Evolutionary conservation across 805 yeast genomes (phyloP).

Genomic region (Priceomyces fermenticarens): DNA sequence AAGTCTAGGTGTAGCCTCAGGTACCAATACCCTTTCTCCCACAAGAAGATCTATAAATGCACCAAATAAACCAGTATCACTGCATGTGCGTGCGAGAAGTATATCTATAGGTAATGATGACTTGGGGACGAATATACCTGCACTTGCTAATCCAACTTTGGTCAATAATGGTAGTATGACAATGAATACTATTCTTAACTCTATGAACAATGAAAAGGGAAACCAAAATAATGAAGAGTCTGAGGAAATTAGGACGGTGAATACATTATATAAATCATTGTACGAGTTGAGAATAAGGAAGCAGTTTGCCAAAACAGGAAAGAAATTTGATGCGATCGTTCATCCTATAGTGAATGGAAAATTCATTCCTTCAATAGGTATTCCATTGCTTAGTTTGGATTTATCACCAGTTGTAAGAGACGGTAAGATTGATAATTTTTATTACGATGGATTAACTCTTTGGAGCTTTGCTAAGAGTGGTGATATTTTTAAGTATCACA

Average conservation of each 20-base stretch:
- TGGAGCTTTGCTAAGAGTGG: slow-evolving; percentile 42
- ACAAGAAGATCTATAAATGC: slow-evolving; percentile 5
- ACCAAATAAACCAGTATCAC: neutral
- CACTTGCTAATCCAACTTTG: slow-evolving; percentile 2
- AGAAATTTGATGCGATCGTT: slow-evolving; percentile 20
- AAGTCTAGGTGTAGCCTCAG: slow-evolving; percentile 1
- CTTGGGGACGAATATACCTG: neutral
- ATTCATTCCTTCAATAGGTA: slow-evolving; percentile 36
- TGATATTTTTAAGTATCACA: slow-evolving; percentile 33
- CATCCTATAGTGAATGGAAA: slow-evolving; percentile 38
- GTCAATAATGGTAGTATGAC: slow-evolving; percentile 13
- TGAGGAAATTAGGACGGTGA: slow-evolving; percentile 25
- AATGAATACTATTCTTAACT: slow-evolving; percentile 20
- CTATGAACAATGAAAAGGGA: slow-evolving; percentile 3
- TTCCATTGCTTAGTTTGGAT: slow-evolving; percentile 32
- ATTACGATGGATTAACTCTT: slow-evolving; percentile 23
- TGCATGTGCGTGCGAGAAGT: slow-evolving; percentile 2
- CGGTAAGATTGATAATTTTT: slow-evolving; percentile 34
- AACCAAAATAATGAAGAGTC: slow-evolving; percentile 6
- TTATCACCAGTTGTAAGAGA: slow-evolving; percentile 29
- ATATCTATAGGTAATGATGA: slow-evolving; percentile 6
- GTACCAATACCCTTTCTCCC: slow-evolving; percentile 5
- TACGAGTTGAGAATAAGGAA: slow-evolving; percentile 32
- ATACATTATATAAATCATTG: slow-evolving; percentile 31
- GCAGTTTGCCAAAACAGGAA: slow-evolving; percentile 21